These are phyloP conservation scores for Penicillium occitanis DNA, from an alignment of 2,329 filamentous ascomycete species.

Conservation along the genomic window DNA sequence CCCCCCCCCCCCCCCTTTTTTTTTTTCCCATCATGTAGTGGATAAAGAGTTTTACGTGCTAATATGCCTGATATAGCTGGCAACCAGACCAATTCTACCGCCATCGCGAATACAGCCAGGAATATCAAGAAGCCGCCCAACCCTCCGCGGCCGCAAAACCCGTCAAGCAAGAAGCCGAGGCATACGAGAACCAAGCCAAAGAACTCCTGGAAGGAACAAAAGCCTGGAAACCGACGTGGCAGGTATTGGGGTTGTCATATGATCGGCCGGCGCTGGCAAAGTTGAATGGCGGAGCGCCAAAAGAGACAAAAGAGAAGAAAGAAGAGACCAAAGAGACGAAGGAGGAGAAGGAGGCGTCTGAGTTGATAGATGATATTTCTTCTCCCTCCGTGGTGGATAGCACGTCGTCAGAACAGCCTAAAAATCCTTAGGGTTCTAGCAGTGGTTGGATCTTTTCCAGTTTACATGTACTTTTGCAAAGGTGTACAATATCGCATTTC, in stretches of 20 bases:
- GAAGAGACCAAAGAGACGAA: conserved; percentile 21
- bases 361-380: neutral
- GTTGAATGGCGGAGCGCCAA: neutral
- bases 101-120: conserved; percentile 48
- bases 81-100: conserved; percentile 60
- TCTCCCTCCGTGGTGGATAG: neutral
- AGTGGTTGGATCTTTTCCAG: conserved; percentile 21
- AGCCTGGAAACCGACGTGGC: conserved; percentile 59
- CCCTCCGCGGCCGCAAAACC: conserved; percentile 41
- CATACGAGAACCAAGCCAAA: conserved; percentile 61
- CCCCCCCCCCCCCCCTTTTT: neutral
- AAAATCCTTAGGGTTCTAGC: neutral
- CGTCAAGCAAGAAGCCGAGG: conserved; percentile 45
- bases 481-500: conserved; percentile 12
- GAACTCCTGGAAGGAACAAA: conserved; percentile 60
- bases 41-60: conserved; percentile 16
- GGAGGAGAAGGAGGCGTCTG: neutral
- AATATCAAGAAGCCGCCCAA: conserved; percentile 38
- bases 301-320: neutral
- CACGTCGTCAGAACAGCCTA: neutral
- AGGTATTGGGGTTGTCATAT: conserved; percentile 43
- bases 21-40: conserved; percentile 1
- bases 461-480: neutral
- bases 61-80: conserved; percentile 50
- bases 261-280: conserved; percentile 28